Base-by-base conservation (phyloP, 305 asterid genomes). In the Fraxinus ornus region DNA sequence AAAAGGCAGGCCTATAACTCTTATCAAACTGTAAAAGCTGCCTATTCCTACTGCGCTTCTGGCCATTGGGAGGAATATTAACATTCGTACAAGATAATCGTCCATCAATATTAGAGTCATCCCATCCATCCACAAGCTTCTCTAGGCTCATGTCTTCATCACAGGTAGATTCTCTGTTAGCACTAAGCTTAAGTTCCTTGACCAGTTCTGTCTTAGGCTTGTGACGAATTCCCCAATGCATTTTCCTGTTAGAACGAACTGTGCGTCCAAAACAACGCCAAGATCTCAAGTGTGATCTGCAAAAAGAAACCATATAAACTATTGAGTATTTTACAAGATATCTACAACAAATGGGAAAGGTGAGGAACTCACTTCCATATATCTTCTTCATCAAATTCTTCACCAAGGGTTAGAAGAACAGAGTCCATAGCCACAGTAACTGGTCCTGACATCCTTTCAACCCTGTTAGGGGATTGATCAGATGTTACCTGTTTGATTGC, bases 1-100 rank as follows among this genome's bases (percentile, higher is more conserved):
- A 96, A 89, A 94, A 96, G 41, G 99, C 94, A 90, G 99, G 99
- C 89, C 98, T 90, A 12, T 93, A 76, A 85, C 94, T 89, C 89
- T 92, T 93, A 80, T 96, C 98, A 84, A 96, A 96, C 90, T 96
- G 99, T 90, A 96, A 86, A 77, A 94, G 86, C 91, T 92, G 90
- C 88, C 83, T 92, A 75, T 79, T 83, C 15, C 41, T 87, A 62
- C 73, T 41, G 75, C 72, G 78, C 76, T 83, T 90, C 85, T 49
- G 89, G 82, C 77, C 37, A 81, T 80, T 76, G 71, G 87, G 86
- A 81, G 21, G 76, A 28, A 78, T 78, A 81, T 78, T 77, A 71
- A 57, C 80, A 57, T 81, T 85, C 26, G 47, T 81, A 78, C 82
- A 88, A 86, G 88, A 84, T 39, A 75, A 36, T 76, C 79, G 85